Percentiles rank a stretch among this genome's conserved stretches.
Conservation (phyloP, 345 rosid species). For the Carallia pectinifolia region DNA sequence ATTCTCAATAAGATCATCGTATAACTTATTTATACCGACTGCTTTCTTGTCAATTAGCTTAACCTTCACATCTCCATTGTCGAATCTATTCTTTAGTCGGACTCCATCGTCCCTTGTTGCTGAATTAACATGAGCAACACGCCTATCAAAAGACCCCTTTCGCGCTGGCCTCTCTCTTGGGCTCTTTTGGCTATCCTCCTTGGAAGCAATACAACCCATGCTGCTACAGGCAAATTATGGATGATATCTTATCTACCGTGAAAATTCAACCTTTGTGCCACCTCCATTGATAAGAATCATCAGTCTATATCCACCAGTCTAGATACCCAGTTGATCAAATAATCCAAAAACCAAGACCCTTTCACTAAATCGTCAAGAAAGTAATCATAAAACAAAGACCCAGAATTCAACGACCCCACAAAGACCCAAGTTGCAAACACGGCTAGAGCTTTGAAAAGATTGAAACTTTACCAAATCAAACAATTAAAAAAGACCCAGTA, state of each 20-base stretch:
- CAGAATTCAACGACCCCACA: conserved; percentile 25
- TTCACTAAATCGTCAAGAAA: not conserved
- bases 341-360: conserved; percentile 18
- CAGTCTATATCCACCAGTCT: conserved; percentile 2
- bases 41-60: conserved; percentile 54
- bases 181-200: conserved; percentile 45
- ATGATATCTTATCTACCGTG: conserved; percentile 19
- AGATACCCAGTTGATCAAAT: conserved; percentile 28
- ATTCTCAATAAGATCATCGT: conserved; percentile 48
- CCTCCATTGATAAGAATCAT: not conserved
- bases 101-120: conserved; percentile 59
- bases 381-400: not conserved
- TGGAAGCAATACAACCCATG: conserved; percentile 86
- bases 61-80: conserved; percentile 49
- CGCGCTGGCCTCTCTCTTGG: conserved; percentile 46
- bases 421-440: conserved; percentile 17
- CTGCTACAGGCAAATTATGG: not conserved
- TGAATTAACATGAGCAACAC: conserved; percentile 53
- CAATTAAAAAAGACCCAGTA: not conserved
- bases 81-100: conserved; percentile 35
- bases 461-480: not conserved
- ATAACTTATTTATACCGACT: conserved; percentile 45
- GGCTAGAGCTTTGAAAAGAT: conserved; percentile 4
- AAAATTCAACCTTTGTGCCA: conserved; percentile 13
- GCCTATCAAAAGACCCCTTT: conserved; percentile 54